Evolutionary conservation across 768 basidiomycete species (phyloP).

Genomic region (Chlorophyllum brunneum): DNA sequence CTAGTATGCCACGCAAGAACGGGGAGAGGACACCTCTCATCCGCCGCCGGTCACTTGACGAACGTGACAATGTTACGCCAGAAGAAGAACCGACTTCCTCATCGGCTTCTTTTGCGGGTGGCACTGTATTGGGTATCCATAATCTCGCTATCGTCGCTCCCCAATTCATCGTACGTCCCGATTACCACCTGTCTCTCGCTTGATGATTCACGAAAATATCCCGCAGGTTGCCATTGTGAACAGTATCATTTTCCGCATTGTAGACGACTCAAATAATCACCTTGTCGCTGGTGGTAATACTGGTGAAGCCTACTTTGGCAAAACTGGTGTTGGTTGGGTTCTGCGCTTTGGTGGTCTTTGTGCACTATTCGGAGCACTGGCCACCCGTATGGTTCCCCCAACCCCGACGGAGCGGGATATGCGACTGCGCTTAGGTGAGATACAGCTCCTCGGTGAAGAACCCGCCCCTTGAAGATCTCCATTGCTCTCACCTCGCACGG

Average conservation of each 20-base stretch:
- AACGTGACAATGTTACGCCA: conserved; percentile 31
- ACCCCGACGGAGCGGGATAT: conserved; percentile 92
- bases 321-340: conserved; percentile 92
- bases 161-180: conserved; percentile 76
- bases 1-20: conserved; percentile 28
- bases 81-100: conserved; percentile 35
- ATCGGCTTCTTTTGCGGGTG: conserved; percentile 68
- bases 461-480: conserved; percentile 35
- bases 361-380: conserved; percentile 75
- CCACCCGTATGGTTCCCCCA: conserved; percentile 80
- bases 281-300: conserved; percentile 36
- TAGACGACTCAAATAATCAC: conserved; percentile 48
- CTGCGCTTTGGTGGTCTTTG: conserved; percentile 89
- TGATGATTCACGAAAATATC: conserved; percentile 13
- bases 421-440: conserved; percentile 73
- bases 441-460: conserved; percentile 72
- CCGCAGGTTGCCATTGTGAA: conserved; percentile 79
- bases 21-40: conserved; percentile 59
- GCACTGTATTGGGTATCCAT: conserved; percentile 92
- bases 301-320: conserved; percentile 64
- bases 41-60: conserved; percentile 53
- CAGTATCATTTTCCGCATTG: conserved; percentile 79
- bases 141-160: conserved; percentile 95
- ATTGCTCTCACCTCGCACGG: too few species aligned
- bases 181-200: background rate